Conservation (phyloP, 176 grass and related monocot genomes). For the Oryza longistaminata region DNA sequence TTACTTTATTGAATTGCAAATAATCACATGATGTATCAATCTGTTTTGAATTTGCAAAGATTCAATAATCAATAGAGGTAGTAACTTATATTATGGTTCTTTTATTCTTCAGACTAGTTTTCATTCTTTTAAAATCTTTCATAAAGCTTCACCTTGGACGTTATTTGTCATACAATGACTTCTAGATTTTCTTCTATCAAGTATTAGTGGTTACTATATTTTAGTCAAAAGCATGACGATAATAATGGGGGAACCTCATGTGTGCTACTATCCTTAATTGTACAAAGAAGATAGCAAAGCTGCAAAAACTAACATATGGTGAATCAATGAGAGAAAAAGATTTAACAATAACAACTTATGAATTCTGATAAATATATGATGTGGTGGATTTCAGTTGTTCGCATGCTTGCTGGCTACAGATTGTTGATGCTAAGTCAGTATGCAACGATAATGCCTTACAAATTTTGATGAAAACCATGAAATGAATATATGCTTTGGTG, state of each 20-base stretch:
- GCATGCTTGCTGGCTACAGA: not conserved
- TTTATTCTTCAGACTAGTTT: not conserved
- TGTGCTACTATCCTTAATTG: not conserved
- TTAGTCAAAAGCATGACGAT: not conserved
- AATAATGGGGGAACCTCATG: not conserved
- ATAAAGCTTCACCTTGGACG: not conserved
- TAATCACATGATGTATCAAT: not conserved
- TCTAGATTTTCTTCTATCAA: not conserved
- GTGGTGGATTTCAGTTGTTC: not conserved
- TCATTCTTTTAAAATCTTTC: not conserved
- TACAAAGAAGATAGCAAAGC: not conserved
- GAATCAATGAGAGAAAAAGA: not conserved
- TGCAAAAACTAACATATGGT: not conserved
- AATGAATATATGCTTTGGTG: no score
- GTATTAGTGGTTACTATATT: not conserved
- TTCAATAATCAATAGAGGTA: not conserved
- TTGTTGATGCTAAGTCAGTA: conserved; percentile 11
- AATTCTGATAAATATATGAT: not conserved
- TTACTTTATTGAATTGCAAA: not conserved
- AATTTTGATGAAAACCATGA: no score
- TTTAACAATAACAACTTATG: not conserved
- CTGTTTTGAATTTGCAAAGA: not conserved
- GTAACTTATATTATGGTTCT: not conserved
- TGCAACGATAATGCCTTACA: no score
- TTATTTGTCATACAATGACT: not conserved